Conservation (phyloP, 257 asterid genomes). For the Knoxia roxburghii region DNA sequence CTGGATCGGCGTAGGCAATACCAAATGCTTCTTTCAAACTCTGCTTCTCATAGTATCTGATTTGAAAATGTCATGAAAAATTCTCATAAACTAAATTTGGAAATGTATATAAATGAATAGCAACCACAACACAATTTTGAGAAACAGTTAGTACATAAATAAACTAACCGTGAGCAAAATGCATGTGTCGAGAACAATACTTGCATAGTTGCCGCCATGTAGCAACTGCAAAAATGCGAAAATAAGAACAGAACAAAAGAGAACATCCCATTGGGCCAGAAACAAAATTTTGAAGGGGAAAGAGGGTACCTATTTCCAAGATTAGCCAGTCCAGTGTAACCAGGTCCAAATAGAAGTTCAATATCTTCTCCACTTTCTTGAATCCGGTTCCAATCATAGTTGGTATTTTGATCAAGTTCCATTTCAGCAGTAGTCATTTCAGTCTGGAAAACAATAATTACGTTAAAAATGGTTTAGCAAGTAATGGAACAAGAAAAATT, state of each 20-base stretch:
- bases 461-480: conserved; percentile 10
- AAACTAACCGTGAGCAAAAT: conserved; percentile 70
- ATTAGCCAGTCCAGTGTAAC: conserved; percentile 91
- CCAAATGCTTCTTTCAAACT: conserved; percentile 64
- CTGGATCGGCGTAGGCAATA: conserved; percentile 90
- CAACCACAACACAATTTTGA: background rate
- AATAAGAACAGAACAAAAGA: conserved; percentile 11
- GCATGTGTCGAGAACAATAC: conserved; percentile 76
- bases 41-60: conserved; percentile 62
- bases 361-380: conserved; percentile 92
- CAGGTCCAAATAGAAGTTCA: conserved; percentile 91
- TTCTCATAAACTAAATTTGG: conserved; percentile 4
- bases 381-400: conserved; percentile 96
- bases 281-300: background rate
- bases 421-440: conserved; percentile 99
- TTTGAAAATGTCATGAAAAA: conserved; percentile 9
- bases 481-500: background rate
- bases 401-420: conserved; percentile 94
- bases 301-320: conserved; percentile 87
- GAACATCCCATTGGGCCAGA: conserved; percentile 9
- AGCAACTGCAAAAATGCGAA: conserved; percentile 59
- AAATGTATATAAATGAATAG: conserved; percentile 11
- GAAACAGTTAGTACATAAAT: conserved; percentile 3
- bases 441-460: conserved; percentile 45
- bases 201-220: conserved; percentile 97